phyloP scores from a whole-genome alignment of 352 stramenopile species.

The Globisporangium mamillatum region DNA sequence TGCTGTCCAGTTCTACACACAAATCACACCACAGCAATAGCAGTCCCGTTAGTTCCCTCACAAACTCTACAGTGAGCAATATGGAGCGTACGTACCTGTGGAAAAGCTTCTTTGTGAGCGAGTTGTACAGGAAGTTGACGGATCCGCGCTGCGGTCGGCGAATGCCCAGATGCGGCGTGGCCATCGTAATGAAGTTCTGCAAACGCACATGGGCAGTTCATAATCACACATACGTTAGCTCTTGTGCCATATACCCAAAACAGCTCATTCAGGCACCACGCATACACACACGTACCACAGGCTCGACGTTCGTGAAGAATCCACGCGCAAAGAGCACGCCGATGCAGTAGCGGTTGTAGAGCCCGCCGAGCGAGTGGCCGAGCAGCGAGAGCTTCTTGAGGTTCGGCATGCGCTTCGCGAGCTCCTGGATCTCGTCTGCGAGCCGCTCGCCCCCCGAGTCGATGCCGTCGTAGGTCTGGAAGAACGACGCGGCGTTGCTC shows the following conservation, averaged over 20 bases:
- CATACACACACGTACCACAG: slow-evolving; percentile 45
- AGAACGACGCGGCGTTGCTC: slow-evolving; percentile 56
- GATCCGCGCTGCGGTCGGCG: slow-evolving; percentile 51
- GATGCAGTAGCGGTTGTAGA: slow-evolving; percentile 80
- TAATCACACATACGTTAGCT: neutral
- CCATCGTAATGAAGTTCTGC: slow-evolving; percentile 82
- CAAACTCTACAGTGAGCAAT: neutral
- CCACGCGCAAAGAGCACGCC: slow-evolving; percentile 57
- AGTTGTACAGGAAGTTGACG: slow-evolving; percentile 70
- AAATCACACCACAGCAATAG: neutral
- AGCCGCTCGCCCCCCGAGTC: slow-evolving; percentile 62
- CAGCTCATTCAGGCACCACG: neutral
- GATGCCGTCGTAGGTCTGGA: slow-evolving; percentile 79
- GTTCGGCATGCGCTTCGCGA: slow-evolving; percentile 56
- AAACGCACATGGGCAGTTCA: neutral
- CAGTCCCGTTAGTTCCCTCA: neutral
- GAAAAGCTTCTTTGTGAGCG: slow-evolving; percentile 63
- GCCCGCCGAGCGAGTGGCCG: slow-evolving; percentile 73
- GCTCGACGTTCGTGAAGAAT: slow-evolving; percentile 69
- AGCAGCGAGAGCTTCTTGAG: slow-evolving; percentile 71
- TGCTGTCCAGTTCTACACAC: slow-evolving; percentile 49
- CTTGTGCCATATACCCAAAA: neutral
- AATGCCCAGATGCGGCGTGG: slow-evolving; percentile 75
- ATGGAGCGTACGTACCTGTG: slow-evolving; percentile 39
- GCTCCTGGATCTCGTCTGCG: slow-evolving; percentile 57